Evolutionary conservation across 306 rosid species (phyloP).

Genomic region (Spatholobus suberectus): DNA sequence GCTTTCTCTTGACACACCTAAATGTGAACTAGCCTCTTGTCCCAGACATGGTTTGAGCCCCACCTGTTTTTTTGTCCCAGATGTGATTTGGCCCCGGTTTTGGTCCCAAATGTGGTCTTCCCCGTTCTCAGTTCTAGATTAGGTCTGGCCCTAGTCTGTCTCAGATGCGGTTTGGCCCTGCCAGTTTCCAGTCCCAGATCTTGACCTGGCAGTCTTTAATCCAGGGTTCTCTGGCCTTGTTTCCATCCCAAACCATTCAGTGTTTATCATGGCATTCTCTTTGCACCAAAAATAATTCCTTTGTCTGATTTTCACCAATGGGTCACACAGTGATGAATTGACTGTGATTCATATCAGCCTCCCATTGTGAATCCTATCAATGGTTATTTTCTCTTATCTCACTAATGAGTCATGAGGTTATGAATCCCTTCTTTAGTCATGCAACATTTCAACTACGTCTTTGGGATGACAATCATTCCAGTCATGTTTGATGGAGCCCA

Average conservation of each 20-base stretch:
- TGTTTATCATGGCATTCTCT: not conserved
- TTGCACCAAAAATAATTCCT: not conserved
- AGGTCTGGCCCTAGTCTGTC: too few relatives aligned
- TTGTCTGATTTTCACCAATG: not conserved
- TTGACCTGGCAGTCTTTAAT: not conserved
- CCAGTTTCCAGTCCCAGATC: not conserved
- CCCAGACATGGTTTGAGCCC: too few relatives aligned
- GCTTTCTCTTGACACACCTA: not conserved
- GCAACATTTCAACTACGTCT: not conserved
- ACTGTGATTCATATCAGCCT: not conserved
- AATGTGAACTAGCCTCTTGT: too few relatives aligned
- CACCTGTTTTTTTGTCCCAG: too few relatives aligned
- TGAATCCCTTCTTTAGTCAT: not conserved
- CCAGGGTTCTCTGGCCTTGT: not conserved
- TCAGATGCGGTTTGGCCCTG: too few relatives aligned
- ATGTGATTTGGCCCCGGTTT: too few relatives aligned
- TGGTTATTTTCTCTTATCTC: not conserved
- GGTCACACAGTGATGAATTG: not conserved
- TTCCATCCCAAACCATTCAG: not conserved
- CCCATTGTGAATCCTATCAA: not conserved
- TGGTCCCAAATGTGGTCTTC: not conserved
- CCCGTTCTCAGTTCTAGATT: not conserved
- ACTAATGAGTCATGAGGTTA: not conserved
- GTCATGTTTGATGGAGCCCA: not conserved
- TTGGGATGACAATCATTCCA: not conserved